Evolutionary conservation across 805 yeast genomes (phyloP).

Genomic region (Priceomyces haplophilus): DNA sequence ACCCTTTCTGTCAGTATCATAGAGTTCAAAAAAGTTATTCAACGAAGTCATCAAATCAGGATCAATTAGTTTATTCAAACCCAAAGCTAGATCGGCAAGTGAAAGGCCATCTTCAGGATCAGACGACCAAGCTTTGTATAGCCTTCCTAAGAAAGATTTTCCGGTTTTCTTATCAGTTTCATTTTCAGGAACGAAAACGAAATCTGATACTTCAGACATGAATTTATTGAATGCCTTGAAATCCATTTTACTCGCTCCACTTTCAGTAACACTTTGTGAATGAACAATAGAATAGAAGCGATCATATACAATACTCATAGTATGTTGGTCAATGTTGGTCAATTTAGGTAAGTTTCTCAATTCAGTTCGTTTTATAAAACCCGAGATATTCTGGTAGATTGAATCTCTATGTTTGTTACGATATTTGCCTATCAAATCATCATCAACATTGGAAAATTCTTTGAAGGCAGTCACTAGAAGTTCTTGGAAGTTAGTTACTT

Average conservation of each 20-base stretch:
- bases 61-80: constrained; percentile 66
- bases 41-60: constrained; percentile 75
- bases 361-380: constrained; percentile 89
- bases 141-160: constrained; percentile 42
- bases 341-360: constrained; percentile 80
- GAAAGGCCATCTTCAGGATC: constrained; percentile 53
- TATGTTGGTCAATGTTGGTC: constrained; percentile 52
- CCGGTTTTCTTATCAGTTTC: constrained; percentile 8
- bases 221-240: constrained; percentile 68
- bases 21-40: constrained; percentile 74
- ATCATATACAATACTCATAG: constrained; percentile 76
- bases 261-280: constrained; percentile 53
- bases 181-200: constrained; percentile 44
- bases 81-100: constrained; percentile 66
- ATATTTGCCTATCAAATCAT: constrained; percentile 64
- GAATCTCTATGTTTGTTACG: constrained; percentile 69
- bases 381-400: constrained; percentile 81
- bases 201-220: constrained; percentile 76
- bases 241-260: constrained; percentile 66
- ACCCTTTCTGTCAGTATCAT: constrained; percentile 58
- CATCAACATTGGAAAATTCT: constrained; percentile 80
- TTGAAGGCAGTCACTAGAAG: constrained; percentile 87
- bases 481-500: constrained; percentile 83
- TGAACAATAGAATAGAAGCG: constrained; percentile 75
- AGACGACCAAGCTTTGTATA: constrained; percentile 74